Conservation (phyloP, 2,329 filamentous ascomycete genomes). For the Colletotrichum abscissum region DNA sequence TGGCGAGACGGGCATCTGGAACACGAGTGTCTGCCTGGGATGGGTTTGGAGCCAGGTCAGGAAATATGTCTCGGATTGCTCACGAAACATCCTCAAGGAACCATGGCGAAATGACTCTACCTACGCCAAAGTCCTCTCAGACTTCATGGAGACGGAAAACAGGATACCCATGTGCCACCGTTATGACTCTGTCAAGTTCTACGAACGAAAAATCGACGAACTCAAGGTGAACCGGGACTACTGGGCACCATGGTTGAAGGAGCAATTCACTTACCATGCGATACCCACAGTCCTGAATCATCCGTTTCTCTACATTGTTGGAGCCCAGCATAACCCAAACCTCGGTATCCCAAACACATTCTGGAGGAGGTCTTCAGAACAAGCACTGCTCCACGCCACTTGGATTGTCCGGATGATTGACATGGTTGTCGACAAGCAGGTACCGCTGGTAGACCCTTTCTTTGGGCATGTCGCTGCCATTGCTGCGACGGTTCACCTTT, state of each 20-base stretch:
- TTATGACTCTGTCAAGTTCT: constrained; percentile 64
- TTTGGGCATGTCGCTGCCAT: constrained; percentile 63
- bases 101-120: constrained; percentile 64
- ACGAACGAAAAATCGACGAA: constrained; percentile 59
- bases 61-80: constrained; percentile 60
- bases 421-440: constrained; percentile 62
- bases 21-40: constrained; percentile 58
- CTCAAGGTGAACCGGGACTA: constrained; percentile 57
- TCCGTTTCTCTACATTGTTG: constrained; percentile 64
- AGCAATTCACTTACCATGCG: constrained; percentile 64
- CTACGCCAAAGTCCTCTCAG: constrained; percentile 61
- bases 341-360: constrained; percentile 65
- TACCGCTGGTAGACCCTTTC: constrained; percentile 61
- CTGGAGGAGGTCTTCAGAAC: constrained; percentile 62
- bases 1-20: constrained; percentile 61
- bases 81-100: constrained; percentile 58
- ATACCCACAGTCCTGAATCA: constrained; percentile 64
- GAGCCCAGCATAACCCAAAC: constrained; percentile 62
- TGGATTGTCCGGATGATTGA: constrained; percentile 67
- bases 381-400: constrained; percentile 62
- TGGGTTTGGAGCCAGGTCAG: constrained; percentile 62
- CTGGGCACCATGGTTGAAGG: constrained; percentile 63
- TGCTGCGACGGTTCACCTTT: constrained; percentile 64
- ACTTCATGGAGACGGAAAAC: constrained; percentile 63
- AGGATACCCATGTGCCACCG: constrained; percentile 61